Base-by-base conservation (phyloP, 176 grass and related monocot genomes). In the Tuctoria greenei region DNA sequence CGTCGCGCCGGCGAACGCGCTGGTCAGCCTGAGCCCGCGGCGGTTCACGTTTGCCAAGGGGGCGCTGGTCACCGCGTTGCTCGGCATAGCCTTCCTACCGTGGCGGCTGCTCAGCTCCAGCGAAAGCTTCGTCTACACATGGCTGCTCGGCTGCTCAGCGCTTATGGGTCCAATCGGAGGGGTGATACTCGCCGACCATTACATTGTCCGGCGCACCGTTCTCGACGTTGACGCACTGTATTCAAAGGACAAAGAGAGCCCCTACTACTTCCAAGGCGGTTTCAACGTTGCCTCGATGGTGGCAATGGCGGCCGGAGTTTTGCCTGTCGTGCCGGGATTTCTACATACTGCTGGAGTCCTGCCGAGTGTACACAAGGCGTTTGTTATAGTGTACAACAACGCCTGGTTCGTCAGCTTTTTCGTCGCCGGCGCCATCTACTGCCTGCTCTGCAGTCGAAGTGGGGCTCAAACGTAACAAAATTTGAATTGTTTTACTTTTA, bases 51-150 rank as follows among this genome's bases (percentile, higher is more conserved):
- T 98, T 55, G 71, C 86, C 8, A 88, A 72, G 64, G 95, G 95
- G 17, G 91, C 95, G 46, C 46, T 98, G n/a, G 45, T 88, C 74
- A 98, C 95, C 37, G 95, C 95, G 28, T 20, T 98, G 58, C 45
- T 98, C 43, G 84, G 91, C 67, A 90, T 98, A 28, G 91, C 87
- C 16, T 94, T 93, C 88, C 89, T 92, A 86, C 95, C 95, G 0
- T 98, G 95, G 95, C 81, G 82, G 60, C 73, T 98, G 63, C 84
- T 98, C 8, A 94, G 91, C 67, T 92, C 95, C 71, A 98, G 95
- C 59, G 86, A 98, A 82, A 94, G 82, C 87, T 98, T 98, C 80
- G 82, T 94, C 44, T 98, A 98, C 79, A 98, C 95, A 4, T 94
- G 95, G 95, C 83, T 98, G 43, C 52, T 98, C 10, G 84, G 91